Base-by-base conservation (phyloP, 177 flowering plant species). In the Vitis hybrid region DNA sequence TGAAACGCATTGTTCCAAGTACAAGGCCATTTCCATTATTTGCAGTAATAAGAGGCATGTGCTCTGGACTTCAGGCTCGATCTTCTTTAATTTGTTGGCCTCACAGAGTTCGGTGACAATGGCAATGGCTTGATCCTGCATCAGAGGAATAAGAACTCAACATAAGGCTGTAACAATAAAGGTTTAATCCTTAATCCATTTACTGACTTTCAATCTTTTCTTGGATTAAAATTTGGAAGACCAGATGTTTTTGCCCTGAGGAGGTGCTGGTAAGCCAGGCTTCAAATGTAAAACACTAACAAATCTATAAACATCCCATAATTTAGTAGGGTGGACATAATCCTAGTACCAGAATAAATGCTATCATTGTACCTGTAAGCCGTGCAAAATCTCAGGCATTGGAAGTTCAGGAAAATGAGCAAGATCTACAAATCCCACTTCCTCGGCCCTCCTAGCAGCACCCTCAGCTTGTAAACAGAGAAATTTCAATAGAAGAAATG, bases 381-480 rank as follows among this genome's bases (percentile, higher is more conserved):
- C 90, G 75, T 96, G 98, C 60, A 93, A 79, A 71, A 95, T 93
- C 74, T 93, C 96, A 71, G 99, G 98, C 94, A 90, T 86, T 26
- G 99, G 99, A 64, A 95, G 95, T 80, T 95, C 99, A 11, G 99
- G 98, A 78, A 90, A 88, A 79, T 86, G 93, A 51, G 91, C 87
- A 74, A 91, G 88, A 79, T 93, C 96, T 61, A 95, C 81, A 72
- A 79, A 91, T 0, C 97, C 98, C 63, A 90, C 83, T 62, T 95
- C 99, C 76, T 88, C 94, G 0, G 94, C 94, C 69, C 90, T 86
- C 75, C 76, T 82, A 71, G 88, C 81, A 51, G 97, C 97, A 74
- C 82, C 86, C 73, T 84, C 84, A 18, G 93, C 97, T 86, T 95
- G 94, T 51, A 82, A 70, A 73, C 89, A 90, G 10, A 95, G 83